These are phyloP conservation scores for Rhodotorula sp. DNA, from an alignment of 1,284 basidiomycete species.

Conservation along the genomic window DNA sequence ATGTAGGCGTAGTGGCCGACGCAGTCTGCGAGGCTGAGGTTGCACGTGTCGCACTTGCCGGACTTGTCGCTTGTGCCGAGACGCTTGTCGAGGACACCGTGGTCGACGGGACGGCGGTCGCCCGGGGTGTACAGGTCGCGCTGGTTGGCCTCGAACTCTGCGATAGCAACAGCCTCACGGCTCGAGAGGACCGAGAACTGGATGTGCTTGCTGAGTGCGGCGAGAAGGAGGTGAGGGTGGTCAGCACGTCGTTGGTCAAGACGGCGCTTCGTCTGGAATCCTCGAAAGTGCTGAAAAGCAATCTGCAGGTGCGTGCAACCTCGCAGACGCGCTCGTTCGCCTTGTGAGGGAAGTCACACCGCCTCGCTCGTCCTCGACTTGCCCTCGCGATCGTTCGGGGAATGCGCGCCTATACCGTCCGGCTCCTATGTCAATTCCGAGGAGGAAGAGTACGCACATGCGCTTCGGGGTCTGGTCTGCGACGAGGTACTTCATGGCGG, in stretches of 20 bases:
- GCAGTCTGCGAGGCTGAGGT: slow-evolving; percentile 87
- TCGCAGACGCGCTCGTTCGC: not conserved
- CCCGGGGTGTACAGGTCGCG: slow-evolving; percentile 77
- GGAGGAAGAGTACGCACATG: slow-evolving; percentile 65
- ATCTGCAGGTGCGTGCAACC: not conserved
- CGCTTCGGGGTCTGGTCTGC: slow-evolving; percentile 85
- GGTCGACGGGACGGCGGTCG: slow-evolving; percentile 73
- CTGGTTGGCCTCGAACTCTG: slow-evolving; percentile 91
- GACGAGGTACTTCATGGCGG: slow-evolving; percentile 75
- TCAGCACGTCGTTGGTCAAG: slow-evolving; percentile 6
- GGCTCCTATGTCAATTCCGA: too few relatives aligned
- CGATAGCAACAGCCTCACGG: slow-evolving; percentile 88
- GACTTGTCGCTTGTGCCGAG: slow-evolving; percentile 94
- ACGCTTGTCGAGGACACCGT: slow-evolving; percentile 86
- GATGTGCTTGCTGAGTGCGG: slow-evolving; percentile 72
- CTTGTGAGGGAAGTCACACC: not conserved
- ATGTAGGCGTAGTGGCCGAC: slow-evolving; percentile 82
- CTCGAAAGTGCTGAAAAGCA: too few relatives aligned
- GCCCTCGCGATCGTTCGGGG: not conserved
- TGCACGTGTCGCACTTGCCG: slow-evolving; percentile 92
- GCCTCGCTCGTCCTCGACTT: not conserved
- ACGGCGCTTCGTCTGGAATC: not conserved
- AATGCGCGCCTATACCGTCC: too few relatives aligned
- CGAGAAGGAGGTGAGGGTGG: slow-evolving; percentile 14
- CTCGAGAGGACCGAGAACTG: slow-evolving; percentile 90